A percentile compares a stretch with the other conserved stretches of the same genome.
phyloP scores from a whole-genome alignment of 306 rosid species.

The Sesbania bispinosa region DNA sequence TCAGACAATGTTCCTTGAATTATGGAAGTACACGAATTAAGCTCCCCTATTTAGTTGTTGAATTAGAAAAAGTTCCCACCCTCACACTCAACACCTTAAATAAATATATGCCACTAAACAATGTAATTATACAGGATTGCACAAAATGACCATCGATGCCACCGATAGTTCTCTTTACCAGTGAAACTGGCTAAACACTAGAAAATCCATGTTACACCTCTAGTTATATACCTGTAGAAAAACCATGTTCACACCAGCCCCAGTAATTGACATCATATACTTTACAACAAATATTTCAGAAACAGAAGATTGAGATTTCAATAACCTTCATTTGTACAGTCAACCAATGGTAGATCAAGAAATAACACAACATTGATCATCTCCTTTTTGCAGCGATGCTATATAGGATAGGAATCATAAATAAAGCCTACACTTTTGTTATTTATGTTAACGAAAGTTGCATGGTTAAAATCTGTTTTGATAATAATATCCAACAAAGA shows the following conservation, averaged over 20 bases:
- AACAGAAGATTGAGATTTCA: constrained; percentile 9
- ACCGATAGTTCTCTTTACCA: neutral
- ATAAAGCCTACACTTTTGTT: neutral
- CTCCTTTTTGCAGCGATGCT: neutral
- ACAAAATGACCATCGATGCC: neutral
- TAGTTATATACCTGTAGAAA: neutral
- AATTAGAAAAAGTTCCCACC: neutral
- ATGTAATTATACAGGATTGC: neutral
- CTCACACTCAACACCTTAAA: neutral
- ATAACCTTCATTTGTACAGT: neutral
- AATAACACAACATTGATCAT: neutral
- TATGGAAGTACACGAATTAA: neutral
- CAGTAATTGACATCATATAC: neutral
- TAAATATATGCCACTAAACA: neutral
- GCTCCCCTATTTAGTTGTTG: neutral
- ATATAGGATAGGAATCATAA: neutral
- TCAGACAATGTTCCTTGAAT: neutral
- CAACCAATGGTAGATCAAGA: neutral
- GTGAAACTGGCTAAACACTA: neutral
- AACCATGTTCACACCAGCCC: neutral
- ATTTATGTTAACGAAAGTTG: no score
- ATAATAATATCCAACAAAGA: no score
- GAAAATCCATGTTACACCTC: neutral
- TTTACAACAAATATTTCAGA: neutral
- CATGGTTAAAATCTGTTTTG: no score